Conservation (phyloP, 306 rosid species). For the Benincasa hispida region DNA sequence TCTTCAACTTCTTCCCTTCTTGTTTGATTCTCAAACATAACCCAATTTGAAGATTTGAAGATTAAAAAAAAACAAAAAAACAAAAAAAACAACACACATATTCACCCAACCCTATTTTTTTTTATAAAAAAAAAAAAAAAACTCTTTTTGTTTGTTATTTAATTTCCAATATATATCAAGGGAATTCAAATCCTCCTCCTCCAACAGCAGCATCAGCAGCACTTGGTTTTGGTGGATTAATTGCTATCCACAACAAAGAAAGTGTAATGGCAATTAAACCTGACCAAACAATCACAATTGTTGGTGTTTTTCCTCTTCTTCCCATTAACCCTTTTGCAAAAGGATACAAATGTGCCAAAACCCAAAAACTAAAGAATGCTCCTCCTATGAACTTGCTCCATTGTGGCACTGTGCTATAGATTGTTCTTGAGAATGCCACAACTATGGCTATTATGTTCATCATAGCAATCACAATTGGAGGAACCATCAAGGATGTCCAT, state of each 20-base stretch:
- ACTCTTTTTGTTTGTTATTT: not conserved
- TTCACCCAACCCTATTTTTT: not conserved
- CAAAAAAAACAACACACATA: not conserved
- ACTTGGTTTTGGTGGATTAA: conserved; percentile 16
- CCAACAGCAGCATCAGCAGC: not conserved
- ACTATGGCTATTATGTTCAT: conserved; percentile 31
- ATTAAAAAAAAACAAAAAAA: not conserved
- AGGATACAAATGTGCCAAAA: conserved; percentile 44
- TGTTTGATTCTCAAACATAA: not conserved
- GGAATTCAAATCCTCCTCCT: conserved; percentile 27
- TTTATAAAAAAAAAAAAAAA: not conserved
- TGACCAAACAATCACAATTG: conserved; percentile 43
- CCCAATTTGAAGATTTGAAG: not conserved
- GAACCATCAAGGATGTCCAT: conserved; percentile 43
- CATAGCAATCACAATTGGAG: conserved; percentile 39
- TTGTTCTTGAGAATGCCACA: conserved; percentile 32
- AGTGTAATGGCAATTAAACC: conserved; percentile 47
- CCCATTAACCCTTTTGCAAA: conserved; percentile 53
- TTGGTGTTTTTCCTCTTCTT: conserved; percentile 39
- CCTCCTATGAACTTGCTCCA: conserved; percentile 42
- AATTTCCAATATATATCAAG: not conserved
- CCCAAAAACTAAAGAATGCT: conserved; percentile 43
- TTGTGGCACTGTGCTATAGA: conserved; percentile 21
- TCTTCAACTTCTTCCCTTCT: not conserved
- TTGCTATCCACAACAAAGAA: conserved; percentile 38